phyloP scores from a whole-genome alignment of 768 basidiomycete genomes.

The Harrya chromipes region DNA sequence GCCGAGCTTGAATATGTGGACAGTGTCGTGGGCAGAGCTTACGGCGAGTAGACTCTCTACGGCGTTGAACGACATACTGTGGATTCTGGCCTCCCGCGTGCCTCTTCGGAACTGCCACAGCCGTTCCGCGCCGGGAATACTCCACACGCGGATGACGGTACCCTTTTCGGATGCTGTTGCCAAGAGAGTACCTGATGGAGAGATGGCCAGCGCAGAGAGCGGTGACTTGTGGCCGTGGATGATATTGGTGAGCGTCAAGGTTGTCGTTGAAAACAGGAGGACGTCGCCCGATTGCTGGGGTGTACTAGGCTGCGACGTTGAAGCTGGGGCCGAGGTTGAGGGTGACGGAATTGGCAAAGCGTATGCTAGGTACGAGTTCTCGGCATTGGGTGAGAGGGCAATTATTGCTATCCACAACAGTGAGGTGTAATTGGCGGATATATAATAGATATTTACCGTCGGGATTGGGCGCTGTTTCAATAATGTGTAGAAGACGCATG shows the following conservation, averaged over 20 bases:
- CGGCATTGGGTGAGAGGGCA: constrained; percentile 90
- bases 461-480: constrained; percentile 94
- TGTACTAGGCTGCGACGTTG: constrained; percentile 37
- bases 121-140: constrained; percentile 87
- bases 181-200: constrained; percentile 81
- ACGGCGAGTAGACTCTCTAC: constrained; percentile 84
- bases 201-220: constrained; percentile 83
- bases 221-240: constrained; percentile 97
- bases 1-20: constrained; percentile 92
- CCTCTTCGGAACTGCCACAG: constrained; percentile 94
- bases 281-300: constrained; percentile 71
- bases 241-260: constrained; percentile 89
- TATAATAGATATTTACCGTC: constrained; percentile 55
- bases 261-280: constrained; percentile 90
- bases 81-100: constrained; percentile 81
- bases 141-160: constrained; percentile 95
- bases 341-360: constrained; percentile 92
- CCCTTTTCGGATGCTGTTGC: constrained; percentile 95
- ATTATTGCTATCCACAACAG: constrained; percentile 68
- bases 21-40: constrained; percentile 89
- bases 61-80: constrained; percentile 81
- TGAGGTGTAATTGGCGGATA: neutral
- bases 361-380: constrained; percentile 93
- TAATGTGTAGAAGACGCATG: constrained; percentile 95
- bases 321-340: constrained; percentile 47